Conservation (phyloP, 1,284 basidiomycete species). For the Fomitopsis schrenkii region DNA sequence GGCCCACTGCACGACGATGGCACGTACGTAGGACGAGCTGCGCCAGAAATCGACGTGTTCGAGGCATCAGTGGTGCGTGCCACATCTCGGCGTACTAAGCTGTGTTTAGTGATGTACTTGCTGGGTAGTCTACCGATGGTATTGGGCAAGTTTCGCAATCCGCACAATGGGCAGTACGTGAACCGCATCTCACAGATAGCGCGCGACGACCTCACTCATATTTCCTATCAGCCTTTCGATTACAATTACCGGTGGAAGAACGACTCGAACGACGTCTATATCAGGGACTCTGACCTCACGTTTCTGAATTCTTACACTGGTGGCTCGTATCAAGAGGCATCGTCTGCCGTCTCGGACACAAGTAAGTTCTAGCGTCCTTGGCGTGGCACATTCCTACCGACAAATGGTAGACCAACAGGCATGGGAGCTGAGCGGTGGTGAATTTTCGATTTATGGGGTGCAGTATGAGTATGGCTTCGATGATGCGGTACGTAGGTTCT, state of each 20-base stretch:
- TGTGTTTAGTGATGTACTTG: slow-evolving; percentile 32
- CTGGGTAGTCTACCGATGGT: slow-evolving; percentile 46
- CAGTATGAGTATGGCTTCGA: slow-evolving; percentile 51
- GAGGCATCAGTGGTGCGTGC: slow-evolving; percentile 37
- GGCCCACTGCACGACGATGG: slow-evolving; percentile 63
- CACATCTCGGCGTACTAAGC: neutral
- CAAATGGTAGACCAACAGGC: slow-evolving; percentile 30
- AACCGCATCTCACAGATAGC: neutral
- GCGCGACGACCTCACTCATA: neutral
- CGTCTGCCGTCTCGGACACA: slow-evolving; percentile 25
- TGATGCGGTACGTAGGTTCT: slow-evolving; percentile 24
- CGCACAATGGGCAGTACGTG: slow-evolving; percentile 37
- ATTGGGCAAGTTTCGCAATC: slow-evolving; percentile 43
- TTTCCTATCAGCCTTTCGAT: slow-evolving; percentile 46
- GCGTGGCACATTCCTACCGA: neutral
- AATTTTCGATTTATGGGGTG: slow-evolving; percentile 57
- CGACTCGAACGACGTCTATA: slow-evolving; percentile 38
- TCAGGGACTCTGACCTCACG: slow-evolving; percentile 40
- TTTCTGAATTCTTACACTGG: slow-evolving; percentile 49
- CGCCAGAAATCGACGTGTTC: slow-evolving; percentile 85
- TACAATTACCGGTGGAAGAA: slow-evolving; percentile 36
- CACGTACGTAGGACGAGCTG: slow-evolving; percentile 71
- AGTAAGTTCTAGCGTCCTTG: slow-evolving; percentile 12
- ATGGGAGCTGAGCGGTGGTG: slow-evolving; percentile 39
- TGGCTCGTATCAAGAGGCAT: slow-evolving; percentile 51